Conservation (phyloP, 495 filamentous ascomycete genomes). For the Hyaloscypha variabilis region DNA sequence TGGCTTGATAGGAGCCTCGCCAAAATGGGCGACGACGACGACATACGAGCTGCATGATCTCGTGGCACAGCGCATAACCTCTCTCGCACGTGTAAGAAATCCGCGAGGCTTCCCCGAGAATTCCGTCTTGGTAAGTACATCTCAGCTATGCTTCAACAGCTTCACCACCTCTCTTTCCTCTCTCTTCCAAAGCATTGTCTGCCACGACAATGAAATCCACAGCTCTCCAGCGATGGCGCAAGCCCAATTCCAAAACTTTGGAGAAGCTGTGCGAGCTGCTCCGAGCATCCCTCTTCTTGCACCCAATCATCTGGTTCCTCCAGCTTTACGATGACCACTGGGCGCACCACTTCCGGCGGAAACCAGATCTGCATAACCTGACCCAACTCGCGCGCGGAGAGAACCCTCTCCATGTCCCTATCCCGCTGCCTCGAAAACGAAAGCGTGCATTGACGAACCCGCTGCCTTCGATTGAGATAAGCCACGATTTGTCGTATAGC, state of each 20-base stretch:
- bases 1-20: neutral
- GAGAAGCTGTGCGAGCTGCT: constrained; percentile 5
- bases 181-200: neutral
- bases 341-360: constrained; percentile 7
- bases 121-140: neutral
- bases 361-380: constrained; percentile 22
- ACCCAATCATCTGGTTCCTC: constrained; percentile 22
- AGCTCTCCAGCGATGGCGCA: neutral
- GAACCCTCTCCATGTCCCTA: constrained; percentile 12
- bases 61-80: neutral
- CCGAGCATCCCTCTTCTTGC: constrained; percentile 7
- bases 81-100: constrained; percentile 1
- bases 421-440: constrained; percentile 20
- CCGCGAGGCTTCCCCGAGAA: too few relatives aligned
- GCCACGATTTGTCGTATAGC: constrained; percentile 14
- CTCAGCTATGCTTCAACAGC: too few relatives aligned
- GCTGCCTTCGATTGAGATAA: constrained; percentile 14
- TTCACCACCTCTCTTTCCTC: neutral
- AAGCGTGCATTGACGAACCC: constrained; percentile 26
- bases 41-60: neutral
- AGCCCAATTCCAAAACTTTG: neutral
- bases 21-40: neutral
- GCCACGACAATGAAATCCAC: neutral
- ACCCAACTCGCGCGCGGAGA: constrained; percentile 13
- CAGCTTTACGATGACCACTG: constrained; percentile 23